phyloP scores from a whole-genome alignment of 2,329 filamentous ascomycete genomes.

The Rhynchosporium agropyri region DNA sequence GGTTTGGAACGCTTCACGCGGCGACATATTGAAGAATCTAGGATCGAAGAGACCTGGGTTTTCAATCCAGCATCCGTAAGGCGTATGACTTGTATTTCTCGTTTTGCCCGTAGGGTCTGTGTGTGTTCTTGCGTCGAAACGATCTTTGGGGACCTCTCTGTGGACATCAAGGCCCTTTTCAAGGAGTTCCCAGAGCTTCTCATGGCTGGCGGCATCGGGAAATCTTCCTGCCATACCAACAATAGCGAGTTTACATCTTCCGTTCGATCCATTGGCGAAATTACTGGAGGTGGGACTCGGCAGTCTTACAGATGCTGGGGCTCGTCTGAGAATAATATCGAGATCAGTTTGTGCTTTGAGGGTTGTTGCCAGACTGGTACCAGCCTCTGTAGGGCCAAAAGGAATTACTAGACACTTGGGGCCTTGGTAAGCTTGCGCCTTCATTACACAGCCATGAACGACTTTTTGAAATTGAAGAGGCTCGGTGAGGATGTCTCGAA shows the following conservation, averaged over 20 bases:
- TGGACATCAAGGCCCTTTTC: conserved; percentile 76
- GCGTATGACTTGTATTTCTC: conserved; percentile 76
- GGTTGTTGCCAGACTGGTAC: conserved; percentile 27
- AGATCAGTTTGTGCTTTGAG: conserved; percentile 30
- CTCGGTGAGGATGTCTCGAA: conserved; percentile 54
- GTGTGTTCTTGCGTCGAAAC: conserved; percentile 74
- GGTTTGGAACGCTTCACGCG: conserved; percentile 76
- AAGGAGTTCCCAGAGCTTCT: conserved; percentile 75
- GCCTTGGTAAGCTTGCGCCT: conserved; percentile 47
- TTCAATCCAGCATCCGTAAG: conserved; percentile 71
- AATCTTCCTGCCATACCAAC: conserved; percentile 82
- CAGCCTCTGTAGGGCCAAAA: conserved; percentile 42
- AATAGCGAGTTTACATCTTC: conserved; percentile 57
- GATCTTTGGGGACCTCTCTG: conserved; percentile 63
- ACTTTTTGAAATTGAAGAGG: conserved; percentile 52
- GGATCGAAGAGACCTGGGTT: conserved; percentile 78
- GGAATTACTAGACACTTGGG: conserved; percentile 51
- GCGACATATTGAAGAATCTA: conserved; percentile 87
- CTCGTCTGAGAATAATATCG: conserved; percentile 24
- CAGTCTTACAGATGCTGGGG: conserved; percentile 4
- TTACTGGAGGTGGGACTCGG: conserved; percentile 8
- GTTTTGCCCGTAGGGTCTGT: conserved; percentile 71
- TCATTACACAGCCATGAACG: conserved; percentile 51
- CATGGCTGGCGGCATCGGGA: conserved; percentile 70
- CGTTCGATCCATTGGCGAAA: conserved; percentile 50